phyloP scores from a whole-genome alignment of 2,329 filamentous ascomycete species.

The Phialocephala subalpina region DNA sequence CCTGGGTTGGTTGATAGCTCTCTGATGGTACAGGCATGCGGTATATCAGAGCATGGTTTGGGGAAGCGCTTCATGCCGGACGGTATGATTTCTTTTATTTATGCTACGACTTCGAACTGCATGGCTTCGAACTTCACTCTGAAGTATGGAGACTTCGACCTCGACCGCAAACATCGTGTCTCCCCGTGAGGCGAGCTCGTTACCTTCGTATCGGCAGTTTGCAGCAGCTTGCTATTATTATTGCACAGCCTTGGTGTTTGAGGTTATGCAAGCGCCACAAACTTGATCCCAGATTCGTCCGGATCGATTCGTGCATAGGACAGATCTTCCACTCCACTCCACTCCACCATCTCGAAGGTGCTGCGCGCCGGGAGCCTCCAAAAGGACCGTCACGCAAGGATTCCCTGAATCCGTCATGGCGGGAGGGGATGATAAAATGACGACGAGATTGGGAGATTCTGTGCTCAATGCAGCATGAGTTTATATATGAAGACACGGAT shows the following conservation, averaged over 20 bases:
- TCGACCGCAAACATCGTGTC: conserved; percentile 8
- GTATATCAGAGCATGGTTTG: conserved; percentile 22
- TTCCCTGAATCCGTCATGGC: conserved; percentile 5
- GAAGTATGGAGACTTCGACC: neutral
- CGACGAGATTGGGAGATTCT: conserved; percentile 16
- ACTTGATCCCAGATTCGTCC: conserved; percentile 9
- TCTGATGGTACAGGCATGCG: conserved; percentile 9
- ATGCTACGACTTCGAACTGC: neutral
- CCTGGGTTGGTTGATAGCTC: too few species aligned
- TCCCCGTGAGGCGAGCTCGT: neutral
- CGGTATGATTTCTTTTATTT: conserved; percentile 1
- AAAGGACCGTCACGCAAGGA: conserved; percentile 17
- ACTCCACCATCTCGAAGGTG: conserved; percentile 7
- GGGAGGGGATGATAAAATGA: conserved; percentile 8
- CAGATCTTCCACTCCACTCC: conserved; percentile 16
- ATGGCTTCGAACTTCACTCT: neutral
- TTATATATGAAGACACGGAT: neutral
- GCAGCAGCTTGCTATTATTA: conserved; percentile 5
- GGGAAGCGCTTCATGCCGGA: conserved; percentile 29
- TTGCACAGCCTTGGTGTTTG: conserved; percentile 25
- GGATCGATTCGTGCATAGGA: conserved; percentile 22
- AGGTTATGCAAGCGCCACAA: conserved; percentile 29
- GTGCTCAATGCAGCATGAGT: conserved; percentile 5
- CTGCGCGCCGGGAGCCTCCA: conserved; percentile 16
- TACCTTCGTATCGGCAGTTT: conserved; percentile 8